Conservation (phyloP, 169 alveolate genomes). For the Cryptosporidium canis region DNA sequence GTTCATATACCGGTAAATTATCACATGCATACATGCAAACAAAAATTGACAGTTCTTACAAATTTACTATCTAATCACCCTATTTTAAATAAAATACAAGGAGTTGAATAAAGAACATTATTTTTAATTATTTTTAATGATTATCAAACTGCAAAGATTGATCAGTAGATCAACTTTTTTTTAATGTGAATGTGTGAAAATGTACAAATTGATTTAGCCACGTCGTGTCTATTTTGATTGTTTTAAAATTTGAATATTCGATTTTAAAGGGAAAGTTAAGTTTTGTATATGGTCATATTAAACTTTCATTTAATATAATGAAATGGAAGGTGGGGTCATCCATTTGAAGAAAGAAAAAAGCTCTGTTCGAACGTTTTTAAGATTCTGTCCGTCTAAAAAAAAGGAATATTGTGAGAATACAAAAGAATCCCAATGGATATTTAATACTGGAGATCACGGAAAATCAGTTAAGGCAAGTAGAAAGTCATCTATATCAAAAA, state of each 20-base stretch:
- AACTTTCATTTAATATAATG: background rate
- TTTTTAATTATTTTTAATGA: background rate
- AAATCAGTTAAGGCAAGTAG: slow-evolving; percentile 24
- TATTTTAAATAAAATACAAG: no score
- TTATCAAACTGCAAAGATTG: background rate
- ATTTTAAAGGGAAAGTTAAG: background rate
- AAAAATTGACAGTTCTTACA: no score
- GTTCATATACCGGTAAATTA: slow-evolving; percentile 30
- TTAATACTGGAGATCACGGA: background rate
- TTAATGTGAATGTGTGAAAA: background rate
- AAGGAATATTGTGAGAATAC: background rate
- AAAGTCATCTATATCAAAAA: slow-evolving; percentile 20
- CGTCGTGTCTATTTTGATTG: slow-evolving; percentile 1
- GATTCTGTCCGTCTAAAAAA: slow-evolving; percentile 52
- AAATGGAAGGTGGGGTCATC: slow-evolving; percentile 41
- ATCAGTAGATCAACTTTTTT: background rate
- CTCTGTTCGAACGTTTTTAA: slow-evolving; percentile 2
- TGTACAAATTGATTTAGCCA: background rate
- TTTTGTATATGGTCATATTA: background rate
- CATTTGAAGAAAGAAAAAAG: slow-evolving; percentile 21
- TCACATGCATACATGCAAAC: slow-evolving; percentile 25
- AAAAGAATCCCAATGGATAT: slow-evolving; percentile 31
- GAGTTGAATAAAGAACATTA: no score
- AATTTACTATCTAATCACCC: no score
- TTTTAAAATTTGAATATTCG: background rate